Conservation (phyloP, 306 rosid genomes). For the Pachyrhizus erosus region DNA sequence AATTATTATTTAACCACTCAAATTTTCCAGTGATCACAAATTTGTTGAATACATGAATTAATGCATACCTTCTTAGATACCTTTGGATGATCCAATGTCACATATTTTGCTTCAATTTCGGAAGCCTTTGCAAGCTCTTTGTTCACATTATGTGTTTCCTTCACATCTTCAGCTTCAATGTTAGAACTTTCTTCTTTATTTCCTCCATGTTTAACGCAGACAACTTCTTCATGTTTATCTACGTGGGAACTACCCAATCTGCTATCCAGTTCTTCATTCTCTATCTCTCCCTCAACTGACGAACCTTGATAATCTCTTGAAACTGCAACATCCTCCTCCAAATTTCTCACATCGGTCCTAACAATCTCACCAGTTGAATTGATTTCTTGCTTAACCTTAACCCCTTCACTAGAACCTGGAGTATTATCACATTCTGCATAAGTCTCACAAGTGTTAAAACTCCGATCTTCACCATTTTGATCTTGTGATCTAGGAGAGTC, state of each 20-base stretch:
- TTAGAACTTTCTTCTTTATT: slow-evolving; percentile 47
- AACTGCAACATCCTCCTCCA: slow-evolving; percentile 45
- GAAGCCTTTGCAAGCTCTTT: slow-evolving; percentile 45
- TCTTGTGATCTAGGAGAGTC: slow-evolving; percentile 44
- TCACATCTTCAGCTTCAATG: slow-evolving; percentile 41
- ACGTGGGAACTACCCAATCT: slow-evolving; percentile 39
- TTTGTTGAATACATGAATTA: not conserved
- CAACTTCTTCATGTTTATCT: slow-evolving; percentile 51
- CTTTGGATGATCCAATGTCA: slow-evolving; percentile 46
- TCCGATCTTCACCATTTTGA: slow-evolving; percentile 53
- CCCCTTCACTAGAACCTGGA: slow-evolving; percentile 42
- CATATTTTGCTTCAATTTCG: slow-evolving; percentile 48
- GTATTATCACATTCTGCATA: slow-evolving; percentile 48
- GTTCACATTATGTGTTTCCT: slow-evolving; percentile 42
- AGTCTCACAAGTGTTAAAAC: not conserved
- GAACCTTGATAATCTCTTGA: slow-evolving; percentile 45
- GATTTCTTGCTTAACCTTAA: slow-evolving; percentile 39
- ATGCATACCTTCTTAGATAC: slow-evolving; percentile 57
- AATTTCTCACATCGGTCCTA: slow-evolving; percentile 31
- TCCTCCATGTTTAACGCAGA: slow-evolving; percentile 41
- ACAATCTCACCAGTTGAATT: slow-evolving; percentile 39
- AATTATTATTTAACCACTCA: slow-evolving; percentile 4
- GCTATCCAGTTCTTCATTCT: slow-evolving; percentile 46
- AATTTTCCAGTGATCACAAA: not conserved
- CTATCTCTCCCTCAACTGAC: slow-evolving; percentile 48